Conservation (phyloP, 495 filamentous ascomycete genomes). For the Pyrenula aspistea region DNA sequence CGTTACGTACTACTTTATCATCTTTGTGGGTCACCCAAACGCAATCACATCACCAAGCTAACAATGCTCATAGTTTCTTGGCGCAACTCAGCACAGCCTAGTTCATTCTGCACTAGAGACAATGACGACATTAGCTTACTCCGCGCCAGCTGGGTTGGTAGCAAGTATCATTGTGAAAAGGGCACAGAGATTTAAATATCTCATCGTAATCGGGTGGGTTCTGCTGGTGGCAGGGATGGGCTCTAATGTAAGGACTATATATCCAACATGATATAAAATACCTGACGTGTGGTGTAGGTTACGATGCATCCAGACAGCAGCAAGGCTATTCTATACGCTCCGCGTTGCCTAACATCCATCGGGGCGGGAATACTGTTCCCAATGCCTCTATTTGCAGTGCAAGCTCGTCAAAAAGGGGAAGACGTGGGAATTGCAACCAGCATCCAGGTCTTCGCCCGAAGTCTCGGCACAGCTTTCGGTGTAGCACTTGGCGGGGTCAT, state of each 20-base stretch:
- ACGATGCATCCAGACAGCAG: constrained; percentile 25
- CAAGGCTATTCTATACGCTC: constrained; percentile 41
- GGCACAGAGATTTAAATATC: constrained; percentile 6
- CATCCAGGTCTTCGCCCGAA: constrained; percentile 47
- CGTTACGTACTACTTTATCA: constrained; percentile 48
- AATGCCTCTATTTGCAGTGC: constrained; percentile 31
- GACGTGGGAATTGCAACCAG: constrained; percentile 36
- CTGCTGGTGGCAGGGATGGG: constrained; percentile 6
- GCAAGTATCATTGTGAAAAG: constrained; percentile 7
- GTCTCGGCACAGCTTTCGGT: constrained; percentile 44
- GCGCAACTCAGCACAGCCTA: constrained; percentile 3
- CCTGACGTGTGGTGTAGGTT: constrained; percentile 32
- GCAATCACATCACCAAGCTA: constrained; percentile 24
- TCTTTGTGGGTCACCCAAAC: constrained; percentile 53
- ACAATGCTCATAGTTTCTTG: constrained; percentile 3
- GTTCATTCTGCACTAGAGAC: constrained; percentile 6
- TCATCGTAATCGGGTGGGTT: constrained; percentile 6
- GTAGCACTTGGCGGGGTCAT: constrained; percentile 41
- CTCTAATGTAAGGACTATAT: constrained; percentile 20
- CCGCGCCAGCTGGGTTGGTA: constrained; percentile 5
- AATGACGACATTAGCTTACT: constrained; percentile 6
- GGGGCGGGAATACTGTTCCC: constrained; percentile 44
- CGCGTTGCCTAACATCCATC: constrained; percentile 26
- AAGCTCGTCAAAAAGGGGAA: constrained; percentile 30
- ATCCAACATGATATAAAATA: constrained; percentile 30